These are phyloP conservation scores for Acacia melanoxylon DNA, from an alignment of 306 rosid species.

Conservation along the genomic window DNA sequence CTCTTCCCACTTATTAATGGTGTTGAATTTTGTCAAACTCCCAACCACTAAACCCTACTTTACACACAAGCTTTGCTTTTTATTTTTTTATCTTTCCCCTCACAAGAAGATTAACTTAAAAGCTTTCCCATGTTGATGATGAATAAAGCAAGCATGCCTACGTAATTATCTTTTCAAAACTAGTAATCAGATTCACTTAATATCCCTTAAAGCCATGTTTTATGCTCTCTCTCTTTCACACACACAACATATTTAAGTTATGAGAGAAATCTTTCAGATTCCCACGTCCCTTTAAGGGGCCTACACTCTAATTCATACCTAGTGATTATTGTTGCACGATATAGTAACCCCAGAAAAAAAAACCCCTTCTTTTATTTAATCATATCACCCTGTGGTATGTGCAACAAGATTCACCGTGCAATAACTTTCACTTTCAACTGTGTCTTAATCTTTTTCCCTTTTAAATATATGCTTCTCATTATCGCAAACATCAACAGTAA, in stretches of 20 bases:
- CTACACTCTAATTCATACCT: slow-evolving; percentile 32
- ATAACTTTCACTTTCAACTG: background rate
- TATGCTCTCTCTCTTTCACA: too few relatives aligned
- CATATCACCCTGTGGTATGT: background rate
- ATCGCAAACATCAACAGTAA: slow-evolving; percentile 6
- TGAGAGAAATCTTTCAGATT: slow-evolving; percentile 48
- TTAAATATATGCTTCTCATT: background rate
- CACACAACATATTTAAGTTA: slow-evolving; percentile 60
- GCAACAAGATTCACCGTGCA: background rate
- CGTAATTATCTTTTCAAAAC: slow-evolving; percentile 49
- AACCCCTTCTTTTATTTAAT: background rate
- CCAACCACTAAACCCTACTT: slow-evolving; percentile 54
- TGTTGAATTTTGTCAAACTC: slow-evolving; percentile 48
- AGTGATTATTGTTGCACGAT: slow-evolving; percentile 15
- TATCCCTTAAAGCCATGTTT: slow-evolving; percentile 40
- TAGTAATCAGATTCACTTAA: slow-evolving; percentile 41
- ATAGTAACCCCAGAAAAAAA: background rate
- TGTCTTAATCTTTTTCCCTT: background rate
- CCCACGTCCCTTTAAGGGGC: slow-evolving; percentile 38
- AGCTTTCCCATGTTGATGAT: slow-evolving; percentile 30
- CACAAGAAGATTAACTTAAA: slow-evolving; percentile 45
- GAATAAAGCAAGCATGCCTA: slow-evolving; percentile 60
- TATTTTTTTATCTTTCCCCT: background rate
- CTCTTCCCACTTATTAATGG: slow-evolving; percentile 49
- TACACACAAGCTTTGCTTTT: slow-evolving; percentile 55